Evolutionary conservation across 2,329 filamentous ascomycete species (phyloP), one percentile per base, ranked within the genome.

Genomic region (Cordyceps militaris): DNA sequence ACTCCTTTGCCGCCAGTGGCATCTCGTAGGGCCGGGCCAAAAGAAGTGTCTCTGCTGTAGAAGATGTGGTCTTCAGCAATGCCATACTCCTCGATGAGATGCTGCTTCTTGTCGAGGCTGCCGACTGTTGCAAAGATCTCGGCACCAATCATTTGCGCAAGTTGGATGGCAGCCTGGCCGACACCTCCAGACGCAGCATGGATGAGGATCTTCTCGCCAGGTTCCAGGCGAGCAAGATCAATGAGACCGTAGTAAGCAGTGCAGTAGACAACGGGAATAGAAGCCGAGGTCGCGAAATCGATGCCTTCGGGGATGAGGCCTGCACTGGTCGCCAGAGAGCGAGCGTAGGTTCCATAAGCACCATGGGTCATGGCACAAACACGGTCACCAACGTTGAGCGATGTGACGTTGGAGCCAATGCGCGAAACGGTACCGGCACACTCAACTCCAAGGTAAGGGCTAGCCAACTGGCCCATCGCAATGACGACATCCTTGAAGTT

Each of bases 331-430:
- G 67, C 68, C 43, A 62, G 63, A 3, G 70, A 71, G n/a, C 67
- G 66, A 3, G 70, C 62, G 40, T 64, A 66, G 4, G 67, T 73
- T 16, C 70, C 65, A 49, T 71, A 72, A 1, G 69, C 69, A 4
- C 71, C 69, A 1, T 66, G 56, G 0, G 64, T 72, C 65, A 70
- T 65, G 42, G 69, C 69, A 13, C 91, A 90, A 13, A 96, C 85
- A 63, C 88, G 85, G 73, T 95, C 90, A 58, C 91, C 90, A 5
- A 79, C 66, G 60, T 82, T 74, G 58, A 93, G 79, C 24, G 71
- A 74, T n/a, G 73, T 81, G 2, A 89, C 84, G 4, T 74, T 76
- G 1, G 79, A 70, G 8, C 89, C 89, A 14, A 89, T 73, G 0
- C 71, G 69, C 32, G 75, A 70, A 5, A 76, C 63, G 0, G 66